Evolutionary conservation across 257 asterid species (phyloP).

Genomic region (Forsythia suspensa): DNA sequence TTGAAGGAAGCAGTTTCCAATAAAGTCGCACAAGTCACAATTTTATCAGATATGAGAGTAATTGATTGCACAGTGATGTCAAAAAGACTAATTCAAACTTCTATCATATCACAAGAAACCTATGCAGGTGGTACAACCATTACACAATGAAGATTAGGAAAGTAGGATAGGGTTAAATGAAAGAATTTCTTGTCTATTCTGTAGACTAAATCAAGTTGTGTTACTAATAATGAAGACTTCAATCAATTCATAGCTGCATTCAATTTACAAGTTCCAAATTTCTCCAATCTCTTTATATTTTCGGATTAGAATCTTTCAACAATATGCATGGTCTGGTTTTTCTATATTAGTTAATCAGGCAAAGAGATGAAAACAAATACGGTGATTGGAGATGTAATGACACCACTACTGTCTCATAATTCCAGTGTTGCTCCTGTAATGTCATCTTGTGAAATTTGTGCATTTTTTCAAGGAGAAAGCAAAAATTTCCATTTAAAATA

Average conservation of each 20-base stretch:
- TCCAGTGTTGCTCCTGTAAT: not conserved
- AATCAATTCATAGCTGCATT: not conserved
- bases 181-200: not conserved
- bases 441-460: not conserved
- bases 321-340: not conserved
- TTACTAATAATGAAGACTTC: not conserved
- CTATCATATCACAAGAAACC: not conserved
- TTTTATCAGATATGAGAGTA: not conserved
- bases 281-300: not conserved
- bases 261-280: not conserved
- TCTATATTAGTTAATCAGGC: not conserved
- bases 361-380: not conserved
- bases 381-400: not conserved
- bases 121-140: not conserved
- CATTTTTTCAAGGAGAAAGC: not conserved
- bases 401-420: not conserved
- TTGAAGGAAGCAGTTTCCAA: not conserved
- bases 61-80: not conserved
- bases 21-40: not conserved
- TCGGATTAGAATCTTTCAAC: not conserved
- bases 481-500: not conserved
- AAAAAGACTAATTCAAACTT: not conserved
- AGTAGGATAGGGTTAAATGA: not conserved
- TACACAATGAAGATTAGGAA: not conserved
- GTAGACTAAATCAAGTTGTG: not conserved